Conservation (phyloP, 208 protist species). For the Jaenimonas drosophilae region DNA sequence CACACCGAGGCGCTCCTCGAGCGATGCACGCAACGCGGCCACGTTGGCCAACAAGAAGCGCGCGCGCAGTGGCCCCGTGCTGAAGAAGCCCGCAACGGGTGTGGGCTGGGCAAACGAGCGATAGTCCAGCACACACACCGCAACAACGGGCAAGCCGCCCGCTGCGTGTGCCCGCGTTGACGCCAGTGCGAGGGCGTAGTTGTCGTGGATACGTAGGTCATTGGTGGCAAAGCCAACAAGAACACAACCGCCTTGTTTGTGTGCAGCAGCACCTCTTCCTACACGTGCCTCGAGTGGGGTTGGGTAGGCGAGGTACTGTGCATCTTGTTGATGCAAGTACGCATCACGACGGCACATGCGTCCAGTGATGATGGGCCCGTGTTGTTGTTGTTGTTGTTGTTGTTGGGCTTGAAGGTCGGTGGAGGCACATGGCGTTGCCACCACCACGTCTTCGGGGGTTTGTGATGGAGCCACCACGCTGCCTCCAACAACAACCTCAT, state of each 20-base stretch:
- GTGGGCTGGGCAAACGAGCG: slow-evolving; percentile 82
- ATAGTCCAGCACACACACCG: slow-evolving; percentile 69
- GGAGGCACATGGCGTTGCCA: too few relatives aligned
- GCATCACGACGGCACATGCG: slow-evolving; percentile 4
- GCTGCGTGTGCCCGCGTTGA: slow-evolving; percentile 22
- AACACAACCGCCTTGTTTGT: slow-evolving; percentile 16
- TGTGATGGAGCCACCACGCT: too few relatives aligned
- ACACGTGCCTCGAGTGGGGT: slow-evolving; percentile 29
- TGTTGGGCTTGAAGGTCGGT: background rate
- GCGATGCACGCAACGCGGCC: slow-evolving; percentile 36
- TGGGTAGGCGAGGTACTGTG: slow-evolving; percentile 37
- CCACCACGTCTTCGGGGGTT: background rate
- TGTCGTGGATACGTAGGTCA: slow-evolving; percentile 82
- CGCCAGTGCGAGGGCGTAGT: slow-evolving; percentile 75
- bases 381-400: background rate
- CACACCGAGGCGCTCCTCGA: slow-evolving; percentile 39
- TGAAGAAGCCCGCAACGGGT: slow-evolving; percentile 71
- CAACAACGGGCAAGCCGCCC: slow-evolving; percentile 40
- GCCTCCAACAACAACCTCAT: too few relatives aligned
- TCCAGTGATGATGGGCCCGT: background rate
- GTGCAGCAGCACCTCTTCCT: background rate
- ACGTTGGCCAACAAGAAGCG: slow-evolving; percentile 69
- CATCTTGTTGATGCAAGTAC: slow-evolving; percentile 42
- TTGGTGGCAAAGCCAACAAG: slow-evolving; percentile 73
- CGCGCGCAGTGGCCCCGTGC: slow-evolving; percentile 69